Percentiles rank a stretch among this genome's conserved stretches.
Conservation (phyloP, 345 rosid genomes). For the Theobroma cacao region DNA sequence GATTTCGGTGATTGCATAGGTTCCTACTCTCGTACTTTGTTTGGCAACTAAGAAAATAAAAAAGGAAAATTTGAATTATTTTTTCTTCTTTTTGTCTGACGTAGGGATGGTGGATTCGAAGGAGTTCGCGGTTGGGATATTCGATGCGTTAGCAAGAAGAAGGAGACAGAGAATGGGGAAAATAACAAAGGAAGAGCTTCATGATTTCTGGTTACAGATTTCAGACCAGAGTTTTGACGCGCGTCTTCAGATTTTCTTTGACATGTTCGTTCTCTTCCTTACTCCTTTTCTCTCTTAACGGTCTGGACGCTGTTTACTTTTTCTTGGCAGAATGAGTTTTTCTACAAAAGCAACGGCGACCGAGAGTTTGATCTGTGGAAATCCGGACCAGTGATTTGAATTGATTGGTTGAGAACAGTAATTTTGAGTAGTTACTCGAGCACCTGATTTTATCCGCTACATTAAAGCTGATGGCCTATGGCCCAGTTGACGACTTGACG, state of each 20-base stretch:
- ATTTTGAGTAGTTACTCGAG: background rate
- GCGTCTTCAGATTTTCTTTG: slow-evolving; percentile 95
- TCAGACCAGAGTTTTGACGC: slow-evolving; percentile 94
- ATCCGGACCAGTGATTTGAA: background rate
- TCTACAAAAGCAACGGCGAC: slow-evolving; percentile 5
- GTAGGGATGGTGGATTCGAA: slow-evolving; percentile 86
- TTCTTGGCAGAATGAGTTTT: background rate
- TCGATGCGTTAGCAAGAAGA: slow-evolving; percentile 74
- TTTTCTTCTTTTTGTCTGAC: background rate
- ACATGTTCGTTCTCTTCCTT: slow-evolving; percentile 46
- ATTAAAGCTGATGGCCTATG: background rate
- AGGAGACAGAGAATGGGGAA: slow-evolving; percentile 51
- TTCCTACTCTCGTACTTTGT: slow-evolving; percentile 8
- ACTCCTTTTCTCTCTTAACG: background rate
- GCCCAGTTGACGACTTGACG: background rate
- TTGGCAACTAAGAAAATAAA: slow-evolving; percentile 6
- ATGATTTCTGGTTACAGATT: slow-evolving; percentile 87
- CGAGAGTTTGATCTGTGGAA: background rate
- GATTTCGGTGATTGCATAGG: slow-evolving; percentile 96
- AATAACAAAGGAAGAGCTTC: slow-evolving; percentile 73
- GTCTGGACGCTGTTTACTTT: background rate
- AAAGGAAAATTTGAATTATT: background rate
- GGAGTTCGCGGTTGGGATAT: slow-evolving; percentile 85
- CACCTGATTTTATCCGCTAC: background rate
- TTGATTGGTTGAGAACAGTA: background rate